These are phyloP conservation scores for Psidium friedrichsthalianum DNA, from an alignment of 345 rosid genomes.

Conservation along the genomic window DNA sequence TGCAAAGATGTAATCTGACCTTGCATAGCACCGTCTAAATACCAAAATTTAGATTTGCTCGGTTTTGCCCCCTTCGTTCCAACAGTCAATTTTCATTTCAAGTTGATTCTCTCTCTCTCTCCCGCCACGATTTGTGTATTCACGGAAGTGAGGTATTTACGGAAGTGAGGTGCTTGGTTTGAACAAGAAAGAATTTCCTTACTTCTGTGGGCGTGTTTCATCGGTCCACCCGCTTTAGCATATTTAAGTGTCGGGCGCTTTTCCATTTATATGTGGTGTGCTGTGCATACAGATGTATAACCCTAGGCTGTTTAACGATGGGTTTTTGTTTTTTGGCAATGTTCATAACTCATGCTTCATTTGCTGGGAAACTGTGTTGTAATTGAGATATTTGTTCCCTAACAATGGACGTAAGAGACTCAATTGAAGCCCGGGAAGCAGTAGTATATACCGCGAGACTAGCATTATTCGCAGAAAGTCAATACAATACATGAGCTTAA, in stretches of 20 bases:
- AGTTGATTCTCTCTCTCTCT: no score
- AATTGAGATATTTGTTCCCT: not conserved
- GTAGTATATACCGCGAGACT: not conserved
- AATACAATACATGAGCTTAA: not conserved
- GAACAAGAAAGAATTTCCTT: no score
- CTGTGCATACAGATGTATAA: not conserved
- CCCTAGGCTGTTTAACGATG: not conserved
- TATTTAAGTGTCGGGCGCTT: not conserved
- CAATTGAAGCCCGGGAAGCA: not conserved
- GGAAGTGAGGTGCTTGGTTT: no score
- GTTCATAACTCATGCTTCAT: not conserved
- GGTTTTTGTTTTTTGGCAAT: not conserved
- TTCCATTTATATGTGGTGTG: not conserved
- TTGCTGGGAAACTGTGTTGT: not conserved
- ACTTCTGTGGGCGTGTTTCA: no score
- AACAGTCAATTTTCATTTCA: no score
- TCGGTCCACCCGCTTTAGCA: no score
- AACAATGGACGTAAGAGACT: not conserved
- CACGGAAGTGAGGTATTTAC: no score
- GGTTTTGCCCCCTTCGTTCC: not conserved
- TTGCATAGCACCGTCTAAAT: no score
- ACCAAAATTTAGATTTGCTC: no score
- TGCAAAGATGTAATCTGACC: no score
- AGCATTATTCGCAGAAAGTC: not conserved
- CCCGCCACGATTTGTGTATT: no score